A percentile compares a stretch with the other conserved stretches of the same genome.
Conservation (phyloP, 352 stramenopile genomes). For the Phytopythium oedochilum region DNA sequence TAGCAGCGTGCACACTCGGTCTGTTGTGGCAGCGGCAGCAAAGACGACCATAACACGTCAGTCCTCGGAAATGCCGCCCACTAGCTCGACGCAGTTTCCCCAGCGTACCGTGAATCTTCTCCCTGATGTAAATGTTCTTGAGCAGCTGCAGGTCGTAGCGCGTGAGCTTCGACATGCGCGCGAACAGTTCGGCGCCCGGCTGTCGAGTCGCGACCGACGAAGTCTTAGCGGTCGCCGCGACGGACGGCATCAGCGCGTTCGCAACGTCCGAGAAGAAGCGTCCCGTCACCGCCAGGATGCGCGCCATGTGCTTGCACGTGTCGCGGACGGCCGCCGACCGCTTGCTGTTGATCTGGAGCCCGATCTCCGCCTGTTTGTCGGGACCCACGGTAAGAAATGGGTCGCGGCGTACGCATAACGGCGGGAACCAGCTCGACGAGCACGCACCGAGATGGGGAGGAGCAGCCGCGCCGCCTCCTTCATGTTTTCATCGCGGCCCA, state of each 20-base stretch:
- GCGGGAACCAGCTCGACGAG: not conserved
- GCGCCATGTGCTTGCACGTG: conserved; percentile 35
- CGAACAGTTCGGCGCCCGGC: conserved; percentile 44
- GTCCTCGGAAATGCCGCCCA: not conserved
- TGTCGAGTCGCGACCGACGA: conserved; percentile 46
- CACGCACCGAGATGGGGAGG: conserved; percentile 42
- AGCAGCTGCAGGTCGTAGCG: conserved; percentile 57
- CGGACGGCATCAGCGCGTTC: conserved; percentile 43
- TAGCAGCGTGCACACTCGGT: conserved; percentile 43
- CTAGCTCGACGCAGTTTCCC: not conserved
- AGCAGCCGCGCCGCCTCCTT: conserved; percentile 34
- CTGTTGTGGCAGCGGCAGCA: conserved; percentile 15
- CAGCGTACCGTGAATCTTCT: conserved; percentile 29
- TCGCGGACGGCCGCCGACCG: conserved; percentile 51
- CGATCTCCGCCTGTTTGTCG: conserved; percentile 29
- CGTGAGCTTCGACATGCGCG: conserved; percentile 44
- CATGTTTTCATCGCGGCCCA: conserved; percentile 15
- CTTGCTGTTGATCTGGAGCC: conserved; percentile 31
- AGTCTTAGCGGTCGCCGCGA: conserved; percentile 47
- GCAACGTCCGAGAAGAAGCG: conserved; percentile 48
- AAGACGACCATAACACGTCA: not conserved
- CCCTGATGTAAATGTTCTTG: conserved; percentile 34
- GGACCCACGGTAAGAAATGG: not conserved
- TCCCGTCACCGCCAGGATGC: conserved; percentile 41
- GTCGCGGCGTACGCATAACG: not conserved